phyloP scores from a whole-genome alignment of 768 basidiomycete species.

The Pulveroboletus sp. region DNA sequence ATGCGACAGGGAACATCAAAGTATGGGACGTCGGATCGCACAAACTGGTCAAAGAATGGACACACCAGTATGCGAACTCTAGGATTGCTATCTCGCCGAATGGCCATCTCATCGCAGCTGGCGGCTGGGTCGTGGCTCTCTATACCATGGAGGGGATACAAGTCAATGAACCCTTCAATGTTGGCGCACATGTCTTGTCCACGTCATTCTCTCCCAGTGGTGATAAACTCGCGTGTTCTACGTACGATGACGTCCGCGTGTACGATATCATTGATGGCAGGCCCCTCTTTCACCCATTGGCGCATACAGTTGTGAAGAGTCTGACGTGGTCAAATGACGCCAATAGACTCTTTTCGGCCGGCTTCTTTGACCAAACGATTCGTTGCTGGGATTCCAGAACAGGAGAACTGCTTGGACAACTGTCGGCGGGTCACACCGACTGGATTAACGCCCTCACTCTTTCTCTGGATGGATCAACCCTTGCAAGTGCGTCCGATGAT shows the following conservation, averaged over 20 bases:
- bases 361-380: background rate
- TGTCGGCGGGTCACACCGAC: constrained; percentile 16
- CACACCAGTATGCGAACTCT: too few species aligned
- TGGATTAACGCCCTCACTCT: background rate
- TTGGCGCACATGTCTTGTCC: background rate
- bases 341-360: constrained; percentile 2
- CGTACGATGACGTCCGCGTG: background rate
- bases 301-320: background rate
- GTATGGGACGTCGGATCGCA: background rate
- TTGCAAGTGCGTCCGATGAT: constrained; percentile 3
- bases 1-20: background rate
- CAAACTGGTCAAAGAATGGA: background rate
- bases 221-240: background rate
- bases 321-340: constrained; percentile 16
- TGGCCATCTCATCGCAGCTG: constrained; percentile 3
- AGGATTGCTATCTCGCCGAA: background rate
- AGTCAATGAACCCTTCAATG: background rate
- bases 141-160: background rate
- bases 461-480: background rate
- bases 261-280: background rate
- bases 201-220: constrained; percentile 3
- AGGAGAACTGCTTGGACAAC: constrained; percentile 1
- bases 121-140: background rate
- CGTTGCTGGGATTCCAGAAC: constrained; percentile 1
- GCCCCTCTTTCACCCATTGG: background rate